A percentile compares a stretch with the other conserved stretches of the same genome.
Evolutionary conservation across 2,329 filamentous ascomycete species (phyloP).

Genomic region (Alternaria sp.): DNA sequence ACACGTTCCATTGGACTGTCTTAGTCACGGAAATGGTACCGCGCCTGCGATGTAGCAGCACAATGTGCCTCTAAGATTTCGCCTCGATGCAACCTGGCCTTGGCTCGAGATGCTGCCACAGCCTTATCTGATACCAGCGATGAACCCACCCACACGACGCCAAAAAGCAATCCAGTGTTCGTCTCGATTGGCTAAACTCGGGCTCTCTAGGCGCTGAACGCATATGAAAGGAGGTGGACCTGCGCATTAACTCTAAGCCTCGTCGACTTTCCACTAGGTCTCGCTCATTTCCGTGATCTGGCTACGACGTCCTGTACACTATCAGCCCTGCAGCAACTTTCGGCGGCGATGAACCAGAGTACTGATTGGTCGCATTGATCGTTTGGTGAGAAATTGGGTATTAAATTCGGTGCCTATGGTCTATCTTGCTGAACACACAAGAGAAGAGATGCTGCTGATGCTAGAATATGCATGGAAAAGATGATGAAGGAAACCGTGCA

Average conservation of each 20-base stretch:
- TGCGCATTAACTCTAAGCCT: neutral
- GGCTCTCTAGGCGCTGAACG: neutral
- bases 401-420: neutral
- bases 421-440: neutral
- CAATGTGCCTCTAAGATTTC: neutral
- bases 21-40: neutral
- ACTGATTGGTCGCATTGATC: neutral
- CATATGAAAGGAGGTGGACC: neutral
- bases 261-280: neutral
- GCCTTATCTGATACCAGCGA: constrained; percentile 17
- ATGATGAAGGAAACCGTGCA: neutral
- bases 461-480: neutral
- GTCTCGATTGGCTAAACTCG: neutral
- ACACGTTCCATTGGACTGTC: neutral
- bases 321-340: neutral
- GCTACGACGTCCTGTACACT: neutral
- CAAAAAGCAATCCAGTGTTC: neutral
- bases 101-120: constrained; percentile 8
- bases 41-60: neutral
- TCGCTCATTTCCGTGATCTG: neutral
- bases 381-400: neutral
- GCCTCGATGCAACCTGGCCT: constrained; percentile 11
- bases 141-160: constrained; percentile 2
- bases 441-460: neutral
- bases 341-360: neutral